phyloP scores from a whole-genome alignment of 441 rosid genomes.

The Dalechampia spathulata region DNA sequence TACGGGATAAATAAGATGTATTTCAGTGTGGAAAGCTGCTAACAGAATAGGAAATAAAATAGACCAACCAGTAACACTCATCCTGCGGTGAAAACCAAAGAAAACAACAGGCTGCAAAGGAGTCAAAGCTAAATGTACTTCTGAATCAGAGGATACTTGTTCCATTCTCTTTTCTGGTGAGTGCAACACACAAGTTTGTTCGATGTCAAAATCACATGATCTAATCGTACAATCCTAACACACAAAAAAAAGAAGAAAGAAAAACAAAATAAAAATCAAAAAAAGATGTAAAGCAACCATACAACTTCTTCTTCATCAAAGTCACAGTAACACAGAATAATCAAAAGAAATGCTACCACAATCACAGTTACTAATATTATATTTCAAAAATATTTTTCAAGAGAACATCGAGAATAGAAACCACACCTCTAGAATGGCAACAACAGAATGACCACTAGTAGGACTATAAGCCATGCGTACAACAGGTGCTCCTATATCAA shows the following conservation, averaged over 20 bases:
- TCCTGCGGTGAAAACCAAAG: slow-evolving; percentile 86
- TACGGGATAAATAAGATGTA: background rate
- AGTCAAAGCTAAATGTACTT: slow-evolving; percentile 96
- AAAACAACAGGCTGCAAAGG: slow-evolving; percentile 96
- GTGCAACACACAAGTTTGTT: slow-evolving; percentile 92
- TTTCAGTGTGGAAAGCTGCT: background rate
- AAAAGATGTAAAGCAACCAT: too few relatives aligned
- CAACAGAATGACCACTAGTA: slow-evolving; percentile 67
- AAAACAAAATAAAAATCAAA: background rate
- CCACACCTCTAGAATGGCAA: slow-evolving; percentile 81
- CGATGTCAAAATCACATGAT: slow-evolving; percentile 93
- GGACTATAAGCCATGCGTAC: slow-evolving; percentile 90
- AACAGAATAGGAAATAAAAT: too few relatives aligned
- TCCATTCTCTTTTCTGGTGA: slow-evolving; percentile 94
- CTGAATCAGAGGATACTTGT: slow-evolving; percentile 63
- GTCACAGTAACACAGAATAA: background rate
- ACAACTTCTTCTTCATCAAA: background rate
- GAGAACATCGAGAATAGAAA: too few relatives aligned
- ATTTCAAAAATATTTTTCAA: too few relatives aligned
- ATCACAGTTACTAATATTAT: background rate
- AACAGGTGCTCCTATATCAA: slow-evolving; percentile 77
- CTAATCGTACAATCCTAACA: slow-evolving; percentile 92
- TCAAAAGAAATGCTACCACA: background rate
- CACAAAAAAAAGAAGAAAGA: background rate
- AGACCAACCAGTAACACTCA: slow-evolving; percentile 95